Evolutionary conservation across 164 flowering plant species (phyloP).

Genomic region (Magnolia officinalis): DNA sequence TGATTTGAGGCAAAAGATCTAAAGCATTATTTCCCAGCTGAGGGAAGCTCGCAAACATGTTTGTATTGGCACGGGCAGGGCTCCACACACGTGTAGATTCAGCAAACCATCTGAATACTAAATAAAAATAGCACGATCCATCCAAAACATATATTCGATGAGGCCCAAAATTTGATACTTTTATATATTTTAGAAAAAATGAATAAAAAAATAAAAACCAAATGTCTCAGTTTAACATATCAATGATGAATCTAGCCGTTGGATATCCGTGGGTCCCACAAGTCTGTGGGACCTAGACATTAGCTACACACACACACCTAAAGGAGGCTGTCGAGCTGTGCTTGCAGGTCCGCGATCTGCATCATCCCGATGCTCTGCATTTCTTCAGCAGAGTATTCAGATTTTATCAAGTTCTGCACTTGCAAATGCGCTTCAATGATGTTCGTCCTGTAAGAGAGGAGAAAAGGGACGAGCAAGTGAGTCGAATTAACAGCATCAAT

Average conservation of each 20-base stretch:
- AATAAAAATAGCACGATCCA: too few relatives aligned
- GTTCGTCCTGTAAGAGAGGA: slow-evolving; percentile 63
- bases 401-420: slow-evolving; percentile 53
- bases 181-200: too few relatives aligned
- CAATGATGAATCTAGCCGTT: not conserved
- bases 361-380: slow-evolving; percentile 53
- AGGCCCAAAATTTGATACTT: not conserved
- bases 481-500: not conserved
- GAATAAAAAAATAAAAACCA: not conserved
- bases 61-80: too few relatives aligned
- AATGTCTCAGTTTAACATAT: not conserved
- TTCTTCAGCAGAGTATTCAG: slow-evolving; percentile 77
- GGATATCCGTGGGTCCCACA: not conserved
- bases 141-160: not conserved
- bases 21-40: too few relatives aligned
- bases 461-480: not conserved
- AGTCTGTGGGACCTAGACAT: not conserved
- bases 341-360: slow-evolving; percentile 57
- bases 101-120: too few relatives aligned
- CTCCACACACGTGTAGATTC: too few relatives aligned
- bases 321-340: slow-evolving; percentile 68
- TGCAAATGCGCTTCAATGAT: slow-evolving; percentile 89
- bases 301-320: slow-evolving; percentile 22
- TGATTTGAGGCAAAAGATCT: too few relatives aligned
- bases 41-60: too few relatives aligned